Percentiles rank a stretch among this genome's conserved stretches.
phyloP scores from a whole-genome alignment of 768 basidiomycete genomes.

The Russula earlei region DNA sequence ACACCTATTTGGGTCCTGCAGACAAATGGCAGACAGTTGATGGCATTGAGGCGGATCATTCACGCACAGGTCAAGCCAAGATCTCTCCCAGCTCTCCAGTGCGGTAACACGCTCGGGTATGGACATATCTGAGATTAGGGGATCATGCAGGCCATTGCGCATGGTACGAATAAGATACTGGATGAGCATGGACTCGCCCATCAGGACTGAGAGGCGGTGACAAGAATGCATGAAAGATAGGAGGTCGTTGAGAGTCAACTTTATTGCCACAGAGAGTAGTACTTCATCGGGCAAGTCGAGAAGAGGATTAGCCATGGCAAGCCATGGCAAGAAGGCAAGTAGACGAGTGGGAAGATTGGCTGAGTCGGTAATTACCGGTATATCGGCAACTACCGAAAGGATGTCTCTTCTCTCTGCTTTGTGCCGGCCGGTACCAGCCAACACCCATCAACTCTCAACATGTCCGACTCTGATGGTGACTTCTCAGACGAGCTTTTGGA shows the following conservation, averaged over 20 bases:
- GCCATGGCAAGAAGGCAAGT: no score
- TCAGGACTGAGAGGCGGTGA: neutral
- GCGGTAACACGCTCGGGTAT: neutral
- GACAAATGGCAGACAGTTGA: neutral
- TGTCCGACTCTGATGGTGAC: slow-evolving; percentile 45
- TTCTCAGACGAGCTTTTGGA: slow-evolving; percentile 69
- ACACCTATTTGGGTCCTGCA: neutral
- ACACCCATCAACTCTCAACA: slow-evolving; percentile 24
- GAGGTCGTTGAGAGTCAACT: neutral
- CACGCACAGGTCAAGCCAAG: slow-evolving; percentile 1
- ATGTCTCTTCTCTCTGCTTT: no score
- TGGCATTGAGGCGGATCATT: neutral
- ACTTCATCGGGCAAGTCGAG: slow-evolving; percentile 10
- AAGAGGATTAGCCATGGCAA: neutral
- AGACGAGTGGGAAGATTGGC: no score
- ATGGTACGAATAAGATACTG: slow-evolving; percentile 12
- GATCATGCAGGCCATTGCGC: slow-evolving; percentile 6
- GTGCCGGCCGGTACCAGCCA: no score
- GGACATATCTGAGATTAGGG: neutral
- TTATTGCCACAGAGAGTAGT: neutral
- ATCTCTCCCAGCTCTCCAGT: slow-evolving; percentile 8
- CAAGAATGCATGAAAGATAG: neutral
- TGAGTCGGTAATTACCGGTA: no score
- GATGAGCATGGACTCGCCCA: slow-evolving; percentile 5
- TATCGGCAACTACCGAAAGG: neutral